phyloP scores from a whole-genome alignment of 352 stramenopile species.

The Pythium sp. region DNA sequence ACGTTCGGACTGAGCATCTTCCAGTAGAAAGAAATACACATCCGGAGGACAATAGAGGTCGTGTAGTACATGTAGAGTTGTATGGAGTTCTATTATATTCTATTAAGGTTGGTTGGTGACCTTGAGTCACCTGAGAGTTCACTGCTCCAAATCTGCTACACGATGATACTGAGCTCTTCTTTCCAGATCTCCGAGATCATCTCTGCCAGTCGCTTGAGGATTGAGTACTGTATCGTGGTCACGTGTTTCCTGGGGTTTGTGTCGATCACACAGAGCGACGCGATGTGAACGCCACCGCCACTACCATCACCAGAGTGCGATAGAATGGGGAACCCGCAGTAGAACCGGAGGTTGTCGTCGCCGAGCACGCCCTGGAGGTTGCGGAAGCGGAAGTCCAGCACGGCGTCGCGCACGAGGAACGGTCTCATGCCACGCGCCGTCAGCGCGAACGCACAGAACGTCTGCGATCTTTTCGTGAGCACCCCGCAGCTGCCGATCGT shows the following conservation, averaged over 20 bases:
- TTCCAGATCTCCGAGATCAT: slow-evolving; percentile 20
- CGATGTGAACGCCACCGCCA: slow-evolving; percentile 18
- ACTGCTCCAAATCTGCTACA: neutral
- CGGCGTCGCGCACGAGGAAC: slow-evolving; percentile 46
- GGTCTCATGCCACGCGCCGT: slow-evolving; percentile 18
- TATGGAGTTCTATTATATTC: neutral
- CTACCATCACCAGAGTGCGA: slow-evolving; percentile 9
- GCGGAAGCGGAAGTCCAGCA: slow-evolving; percentile 52
- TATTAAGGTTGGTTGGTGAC: neutral
- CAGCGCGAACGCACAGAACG: slow-evolving; percentile 40
- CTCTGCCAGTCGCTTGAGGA: slow-evolving; percentile 40
- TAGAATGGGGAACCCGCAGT: slow-evolving; percentile 44
- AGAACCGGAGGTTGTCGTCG: slow-evolving; percentile 34
- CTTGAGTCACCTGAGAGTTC: neutral
- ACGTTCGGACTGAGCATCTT: slow-evolving; percentile 14
- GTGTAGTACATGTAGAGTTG: neutral
- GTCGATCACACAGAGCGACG: slow-evolving; percentile 46
- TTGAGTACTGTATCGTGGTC: slow-evolving; percentile 61
- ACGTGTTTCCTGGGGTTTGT: slow-evolving; percentile 40
- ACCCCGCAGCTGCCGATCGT: slow-evolving; percentile 9
- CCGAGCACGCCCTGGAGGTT: slow-evolving; percentile 36
- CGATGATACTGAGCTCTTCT: neutral
- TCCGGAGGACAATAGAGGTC: neutral
- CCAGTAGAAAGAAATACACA: neutral
- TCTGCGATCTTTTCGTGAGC: slow-evolving; percentile 24